Evolutionary conservation across 441 rosid genomes (phyloP).

Genomic region (Hypseocharis bilobata): DNA sequence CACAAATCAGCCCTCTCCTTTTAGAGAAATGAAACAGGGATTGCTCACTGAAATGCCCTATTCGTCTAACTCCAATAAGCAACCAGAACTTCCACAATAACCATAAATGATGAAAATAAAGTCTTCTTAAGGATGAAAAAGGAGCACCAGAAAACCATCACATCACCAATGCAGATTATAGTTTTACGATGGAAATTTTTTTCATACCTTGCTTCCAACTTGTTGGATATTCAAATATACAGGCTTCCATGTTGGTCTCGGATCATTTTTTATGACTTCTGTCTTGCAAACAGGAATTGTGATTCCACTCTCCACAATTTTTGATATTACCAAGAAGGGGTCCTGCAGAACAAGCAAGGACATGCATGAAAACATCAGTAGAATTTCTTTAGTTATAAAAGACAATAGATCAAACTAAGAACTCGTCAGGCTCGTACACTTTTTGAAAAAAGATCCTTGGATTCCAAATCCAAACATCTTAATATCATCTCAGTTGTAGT

Average conservation of each 20-base stretch:
- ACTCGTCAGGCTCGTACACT: slow-evolving; percentile 44
- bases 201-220: slow-evolving; percentile 77
- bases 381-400: slow-evolving; percentile 6
- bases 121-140: not conserved
- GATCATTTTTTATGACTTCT: slow-evolving; percentile 71
- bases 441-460: slow-evolving; percentile 66
- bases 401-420: slow-evolving; percentile 13
- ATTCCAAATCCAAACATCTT: slow-evolving; percentile 67
- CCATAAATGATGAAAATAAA: slow-evolving; percentile 1
- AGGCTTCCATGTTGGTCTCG: slow-evolving; percentile 65
- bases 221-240: slow-evolving; percentile 71
- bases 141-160: slow-evolving; percentile 1
- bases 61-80: not conserved
- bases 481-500: slow-evolving; percentile 57
- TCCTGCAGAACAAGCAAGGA: slow-evolving; percentile 44
- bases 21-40: not conserved
- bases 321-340: slow-evolving; percentile 73
- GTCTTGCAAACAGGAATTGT: slow-evolving; percentile 75
- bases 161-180: slow-evolving; percentile 14
- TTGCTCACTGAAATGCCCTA: slow-evolving; percentile 2
- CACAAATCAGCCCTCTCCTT: not conserved
- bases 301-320: slow-evolving; percentile 51
- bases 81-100: slow-evolving; percentile 1
- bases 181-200: slow-evolving; percentile 4
- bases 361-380: slow-evolving; percentile 15